These are phyloP conservation scores for Raffaelea albimanens DNA, from an alignment of 2,329 filamentous ascomycete genomes.

Conservation along the genomic window DNA sequence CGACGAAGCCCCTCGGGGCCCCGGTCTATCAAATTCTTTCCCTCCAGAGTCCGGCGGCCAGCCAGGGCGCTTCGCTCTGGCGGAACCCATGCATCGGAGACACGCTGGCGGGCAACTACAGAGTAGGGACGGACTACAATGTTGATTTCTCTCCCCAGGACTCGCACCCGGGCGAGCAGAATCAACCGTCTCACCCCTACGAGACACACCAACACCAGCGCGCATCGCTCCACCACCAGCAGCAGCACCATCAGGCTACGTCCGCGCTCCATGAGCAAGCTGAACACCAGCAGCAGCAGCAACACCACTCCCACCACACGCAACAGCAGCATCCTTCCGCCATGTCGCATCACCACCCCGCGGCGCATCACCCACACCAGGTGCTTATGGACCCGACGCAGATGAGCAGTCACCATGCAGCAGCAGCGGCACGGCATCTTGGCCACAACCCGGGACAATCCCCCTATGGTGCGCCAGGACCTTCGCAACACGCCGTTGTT, in stretches of 20 bases:
- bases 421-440: conserved; percentile 33
- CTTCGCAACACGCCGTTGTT: conserved; percentile 35
- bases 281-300: conserved; percentile 30
- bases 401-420: conserved; percentile 37
- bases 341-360: conserved; percentile 35
- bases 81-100: conserved; percentile 63
- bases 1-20: conserved; percentile 45
- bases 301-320: conserved; percentile 26
- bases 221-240: conserved; percentile 38
- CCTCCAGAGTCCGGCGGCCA: conserved; percentile 55
- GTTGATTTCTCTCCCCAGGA: conserved; percentile 65
- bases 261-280: conserved; percentile 36
- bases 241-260: conserved; percentile 30
- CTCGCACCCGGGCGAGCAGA: conserved; percentile 55
- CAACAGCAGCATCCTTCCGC: conserved; percentile 35
- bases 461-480: conserved; percentile 40
- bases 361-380: conserved; percentile 39
- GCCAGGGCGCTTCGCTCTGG: conserved; percentile 70
- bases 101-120: conserved; percentile 68
- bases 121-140: conserved; percentile 60
- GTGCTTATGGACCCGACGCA: conserved; percentile 48
- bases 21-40: conserved; percentile 46
- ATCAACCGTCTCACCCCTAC: conserved; percentile 33
- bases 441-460: conserved; percentile 38
- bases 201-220: conserved; percentile 28